Percentiles rank a stretch among this genome's conserved stretches.
phyloP scores from a whole-genome alignment of 129 eudicot species.

The Saposhnikovia divaricata region DNA sequence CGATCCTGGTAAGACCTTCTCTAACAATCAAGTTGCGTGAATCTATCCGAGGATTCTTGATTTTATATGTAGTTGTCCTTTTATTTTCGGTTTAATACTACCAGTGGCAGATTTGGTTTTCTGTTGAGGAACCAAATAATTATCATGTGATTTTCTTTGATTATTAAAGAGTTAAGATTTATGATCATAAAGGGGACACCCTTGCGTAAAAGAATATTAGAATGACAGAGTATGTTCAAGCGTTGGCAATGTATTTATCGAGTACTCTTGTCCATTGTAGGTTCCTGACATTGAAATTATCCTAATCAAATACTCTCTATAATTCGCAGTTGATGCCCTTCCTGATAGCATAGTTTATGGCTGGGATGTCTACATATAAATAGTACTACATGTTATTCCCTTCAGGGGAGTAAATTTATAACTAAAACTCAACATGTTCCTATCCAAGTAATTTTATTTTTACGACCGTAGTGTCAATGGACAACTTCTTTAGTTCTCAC shows the following conservation, averaged over 20 bases:
- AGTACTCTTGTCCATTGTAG: no score
- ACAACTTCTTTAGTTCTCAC: not conserved
- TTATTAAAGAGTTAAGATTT: not conserved
- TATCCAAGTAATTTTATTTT: not conserved
- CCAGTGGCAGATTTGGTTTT: not conserved
- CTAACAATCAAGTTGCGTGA: not conserved
- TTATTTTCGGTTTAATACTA: not conserved
- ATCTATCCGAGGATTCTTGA: not conserved
- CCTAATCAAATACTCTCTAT: not conserved
- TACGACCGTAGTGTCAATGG: not conserved
- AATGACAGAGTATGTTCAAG: not conserved
- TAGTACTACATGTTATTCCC: not conserved
- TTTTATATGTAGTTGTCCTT: not conserved
- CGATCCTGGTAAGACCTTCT: no score
- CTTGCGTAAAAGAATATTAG: not conserved
- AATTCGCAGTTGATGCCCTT: no score
- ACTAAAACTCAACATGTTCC: not conserved
- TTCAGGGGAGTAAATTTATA: not conserved
- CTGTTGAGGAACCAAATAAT: not conserved
- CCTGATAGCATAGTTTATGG: not conserved
- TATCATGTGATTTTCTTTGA: not conserved
- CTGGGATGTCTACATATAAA: not conserved
- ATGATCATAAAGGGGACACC: not conserved
- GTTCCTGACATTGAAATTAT: no score
- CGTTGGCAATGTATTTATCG: not conserved